Evolutionary conservation across 2,329 filamentous ascomycete genomes (phyloP).

Genomic region (Arthrobotrys sphaeroides): DNA sequence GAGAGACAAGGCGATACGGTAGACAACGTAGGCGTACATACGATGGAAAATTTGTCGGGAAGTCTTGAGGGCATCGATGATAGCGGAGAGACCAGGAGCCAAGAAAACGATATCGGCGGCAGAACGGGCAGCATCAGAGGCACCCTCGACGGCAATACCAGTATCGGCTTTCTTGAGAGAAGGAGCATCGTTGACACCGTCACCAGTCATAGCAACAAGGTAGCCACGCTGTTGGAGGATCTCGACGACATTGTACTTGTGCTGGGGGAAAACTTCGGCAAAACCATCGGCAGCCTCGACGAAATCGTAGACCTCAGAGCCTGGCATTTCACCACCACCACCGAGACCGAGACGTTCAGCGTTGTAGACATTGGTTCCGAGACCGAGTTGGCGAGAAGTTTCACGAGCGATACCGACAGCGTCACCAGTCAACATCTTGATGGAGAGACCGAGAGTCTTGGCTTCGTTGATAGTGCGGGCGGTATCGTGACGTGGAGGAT

Average conservation of each 20-base stretch:
- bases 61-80: constrained; percentile 91
- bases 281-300: constrained; percentile 95
- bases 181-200: constrained; percentile 92
- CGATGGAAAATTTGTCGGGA: constrained; percentile 95
- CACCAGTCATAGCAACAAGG: constrained; percentile 94
- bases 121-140: constrained; percentile 88
- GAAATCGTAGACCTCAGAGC: constrained; percentile 93
- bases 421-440: constrained; percentile 97
- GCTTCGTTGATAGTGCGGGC: constrained; percentile 90
- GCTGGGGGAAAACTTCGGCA: constrained; percentile 91
- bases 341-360: constrained; percentile 90
- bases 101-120: constrained; percentile 95
- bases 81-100: constrained; percentile 86
- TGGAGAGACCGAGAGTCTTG: constrained; percentile 84
- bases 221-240: constrained; percentile 93
- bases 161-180: constrained; percentile 96
- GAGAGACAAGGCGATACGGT: constrained; percentile 90
- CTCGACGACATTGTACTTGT: constrained; percentile 94
- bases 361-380: constrained; percentile 93
- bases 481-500: constrained; percentile 89
- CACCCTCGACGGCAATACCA: constrained; percentile 92
- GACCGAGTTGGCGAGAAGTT: constrained; percentile 87
- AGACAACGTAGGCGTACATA: constrained; percentile 96
- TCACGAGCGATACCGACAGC: constrained; percentile 92
- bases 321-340: constrained; percentile 89